phyloP scores from a whole-genome alignment of 202 grass and related monocot genomes.

The Saccharum hybrid region DNA sequence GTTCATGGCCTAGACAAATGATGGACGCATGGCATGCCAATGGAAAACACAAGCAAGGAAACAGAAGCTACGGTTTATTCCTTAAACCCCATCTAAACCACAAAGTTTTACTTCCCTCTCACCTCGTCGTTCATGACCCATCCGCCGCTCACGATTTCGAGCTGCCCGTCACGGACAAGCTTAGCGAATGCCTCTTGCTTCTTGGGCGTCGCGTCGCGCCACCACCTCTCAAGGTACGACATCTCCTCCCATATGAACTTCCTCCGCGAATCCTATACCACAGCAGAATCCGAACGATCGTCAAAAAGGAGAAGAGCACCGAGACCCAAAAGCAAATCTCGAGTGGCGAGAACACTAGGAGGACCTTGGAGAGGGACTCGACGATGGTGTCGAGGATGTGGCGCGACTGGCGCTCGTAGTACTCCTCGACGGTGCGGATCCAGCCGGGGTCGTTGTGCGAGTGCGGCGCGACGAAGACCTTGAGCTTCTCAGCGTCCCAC shows the following conservation, averaged over 20 bases:
- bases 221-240: conserved; percentile 99
- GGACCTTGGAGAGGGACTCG: conserved; percentile 85
- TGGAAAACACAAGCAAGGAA: conserved; percentile 1
- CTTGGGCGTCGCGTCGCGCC: conserved; percentile 78
- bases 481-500: conserved; percentile 90
- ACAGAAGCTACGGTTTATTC: neutral
- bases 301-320: neutral
- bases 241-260: conserved; percentile 99
- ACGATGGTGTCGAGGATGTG: conserved; percentile 91
- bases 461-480: conserved; percentile 95
- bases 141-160: conserved; percentile 95
- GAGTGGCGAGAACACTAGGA: neutral
- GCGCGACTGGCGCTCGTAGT: conserved; percentile 81
- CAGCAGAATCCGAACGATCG: neutral
- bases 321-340: neutral
- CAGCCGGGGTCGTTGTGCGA: conserved; percentile 98
- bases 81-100: conserved; percentile 45
- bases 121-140: conserved; percentile 99
- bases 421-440: conserved; percentile 94
- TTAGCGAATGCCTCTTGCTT: conserved; percentile 73
- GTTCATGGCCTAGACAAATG: conserved; percentile 18
- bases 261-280: conserved; percentile 69
- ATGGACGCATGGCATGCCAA: neutral
- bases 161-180: conserved; percentile 80
- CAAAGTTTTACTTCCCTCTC: conserved; percentile 15